Evolutionary conservation across 208 protist species (phyloP).

Genomic region (Leishmania braziliensis): DNA sequence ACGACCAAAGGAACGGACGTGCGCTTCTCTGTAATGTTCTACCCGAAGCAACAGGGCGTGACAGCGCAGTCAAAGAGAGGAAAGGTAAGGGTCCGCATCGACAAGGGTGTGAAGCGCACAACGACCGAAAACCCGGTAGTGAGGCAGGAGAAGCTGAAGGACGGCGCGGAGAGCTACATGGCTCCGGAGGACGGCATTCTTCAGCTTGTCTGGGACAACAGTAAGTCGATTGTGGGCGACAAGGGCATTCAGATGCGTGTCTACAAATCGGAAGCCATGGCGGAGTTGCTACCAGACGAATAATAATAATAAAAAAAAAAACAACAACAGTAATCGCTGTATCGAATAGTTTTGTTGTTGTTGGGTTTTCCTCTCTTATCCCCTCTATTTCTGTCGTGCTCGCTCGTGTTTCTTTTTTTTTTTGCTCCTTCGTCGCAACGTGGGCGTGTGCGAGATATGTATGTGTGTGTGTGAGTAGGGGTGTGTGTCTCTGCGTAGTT

Average conservation of each 20-base stretch:
- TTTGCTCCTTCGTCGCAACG: neutral
- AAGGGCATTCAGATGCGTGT: conserved; percentile 66
- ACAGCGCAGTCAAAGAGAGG: conserved; percentile 30
- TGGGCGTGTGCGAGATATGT: neutral
- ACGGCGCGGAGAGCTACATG: conserved; percentile 49
- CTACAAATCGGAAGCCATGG: conserved; percentile 43
- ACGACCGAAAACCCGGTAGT: conserved; percentile 45
- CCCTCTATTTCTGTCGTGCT: neutral
- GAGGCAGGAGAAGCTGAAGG: conserved; percentile 50
- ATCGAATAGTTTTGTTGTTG: neutral
- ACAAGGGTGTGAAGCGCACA: conserved; percentile 35
- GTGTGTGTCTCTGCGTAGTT: neutral
- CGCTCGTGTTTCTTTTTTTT: conserved; percentile 1
- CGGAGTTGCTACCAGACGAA: conserved; percentile 2
- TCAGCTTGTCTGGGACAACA: conserved; percentile 70
- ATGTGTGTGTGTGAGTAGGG: neutral
- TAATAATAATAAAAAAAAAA: too few relatives aligned
- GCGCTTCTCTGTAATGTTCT: conserved; percentile 48
- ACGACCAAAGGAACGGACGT: conserved; percentile 49
- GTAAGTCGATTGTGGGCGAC: conserved; percentile 40
- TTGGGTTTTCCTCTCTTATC: conserved; percentile 6
- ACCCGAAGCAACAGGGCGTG: conserved; percentile 42
- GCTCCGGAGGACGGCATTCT: conserved; percentile 57
- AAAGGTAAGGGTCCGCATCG: conserved; percentile 34
- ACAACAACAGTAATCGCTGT: neutral